phyloP scores from a whole-genome alignment of 352 stramenopile species.

The Phytopythium aichiense region DNA sequence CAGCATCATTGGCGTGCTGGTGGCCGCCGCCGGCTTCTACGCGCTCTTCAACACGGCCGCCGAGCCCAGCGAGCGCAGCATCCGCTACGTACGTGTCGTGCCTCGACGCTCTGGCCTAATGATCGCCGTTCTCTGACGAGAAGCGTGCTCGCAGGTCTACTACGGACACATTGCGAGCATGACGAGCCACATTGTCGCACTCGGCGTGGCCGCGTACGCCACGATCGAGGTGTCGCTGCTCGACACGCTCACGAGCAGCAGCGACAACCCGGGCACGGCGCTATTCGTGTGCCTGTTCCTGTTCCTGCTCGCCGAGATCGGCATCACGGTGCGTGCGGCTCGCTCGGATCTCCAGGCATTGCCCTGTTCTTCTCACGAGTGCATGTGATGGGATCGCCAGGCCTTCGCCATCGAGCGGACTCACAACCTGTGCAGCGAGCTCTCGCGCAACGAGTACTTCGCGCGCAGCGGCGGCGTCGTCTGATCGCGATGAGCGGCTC shows the following conservation, averaged over 20 bases:
- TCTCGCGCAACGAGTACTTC: slow-evolving; percentile 69
- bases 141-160: slow-evolving; percentile 38
- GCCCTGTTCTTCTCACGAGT: neutral
- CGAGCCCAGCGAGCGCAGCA: slow-evolving; percentile 30
- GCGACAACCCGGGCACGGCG: slow-evolving; percentile 27
- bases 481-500: neutral
- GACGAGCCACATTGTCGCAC: slow-evolving; percentile 51
- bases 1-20: slow-evolving; percentile 49
- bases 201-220: slow-evolving; percentile 53
- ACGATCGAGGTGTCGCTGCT: slow-evolving; percentile 48
- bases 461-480: slow-evolving; percentile 22
- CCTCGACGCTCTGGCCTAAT: neutral
- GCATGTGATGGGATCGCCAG: slow-evolving; percentile 14
- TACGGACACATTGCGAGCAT: slow-evolving; percentile 49
- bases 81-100: slow-evolving; percentile 19
- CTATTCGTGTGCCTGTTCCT: slow-evolving; percentile 69
- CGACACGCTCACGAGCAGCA: slow-evolving; percentile 45
- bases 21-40: slow-evolving; percentile 52
- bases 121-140: neutral
- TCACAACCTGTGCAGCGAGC: slow-evolving; percentile 62
- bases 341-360: neutral
- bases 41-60: slow-evolving; percentile 40
- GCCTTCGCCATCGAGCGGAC: slow-evolving; percentile 46
- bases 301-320: slow-evolving; percentile 46
- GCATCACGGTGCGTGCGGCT: slow-evolving; percentile 43